Evolutionary conservation across 495 filamentous ascomycete genomes (phyloP).

Genomic region (Polyplosphaeria fusca): DNA sequence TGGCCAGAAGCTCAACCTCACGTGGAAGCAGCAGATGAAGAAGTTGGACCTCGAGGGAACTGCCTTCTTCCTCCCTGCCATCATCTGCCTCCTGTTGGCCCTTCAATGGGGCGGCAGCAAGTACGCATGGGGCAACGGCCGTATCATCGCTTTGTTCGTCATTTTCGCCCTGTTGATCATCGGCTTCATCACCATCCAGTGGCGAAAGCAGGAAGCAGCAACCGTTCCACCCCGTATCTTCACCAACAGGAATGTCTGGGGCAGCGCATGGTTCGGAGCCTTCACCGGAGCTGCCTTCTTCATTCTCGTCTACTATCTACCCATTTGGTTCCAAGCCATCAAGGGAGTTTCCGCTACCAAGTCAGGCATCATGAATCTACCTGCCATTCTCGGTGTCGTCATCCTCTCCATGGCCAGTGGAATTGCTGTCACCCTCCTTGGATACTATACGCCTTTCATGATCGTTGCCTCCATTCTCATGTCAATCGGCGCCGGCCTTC

Average conservation of each 20-base stretch:
- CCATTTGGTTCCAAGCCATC: conserved; percentile 74
- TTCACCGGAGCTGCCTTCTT: conserved; percentile 41
- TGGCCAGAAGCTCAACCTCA: conserved; percentile 15
- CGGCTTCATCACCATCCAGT: conserved; percentile 48
- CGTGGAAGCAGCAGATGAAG: conserved; percentile 29
- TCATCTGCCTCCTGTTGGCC: conserved; percentile 56
- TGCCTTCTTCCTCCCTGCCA: conserved; percentile 49
- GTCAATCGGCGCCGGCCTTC: conserved; percentile 59
- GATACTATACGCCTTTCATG: conserved; percentile 67
- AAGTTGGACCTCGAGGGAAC: conserved; percentile 43
- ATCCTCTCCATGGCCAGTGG: conserved; percentile 50
- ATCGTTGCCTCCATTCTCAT: conserved; percentile 52
- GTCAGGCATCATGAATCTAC: conserved; percentile 60
- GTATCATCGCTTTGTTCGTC: conserved; percentile 54
- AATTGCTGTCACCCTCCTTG: conserved; percentile 50
- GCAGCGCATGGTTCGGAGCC: conserved; percentile 33
- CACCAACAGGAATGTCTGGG: conserved; percentile 39
- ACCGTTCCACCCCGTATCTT: conserved; percentile 43
- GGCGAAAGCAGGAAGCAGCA: conserved; percentile 42
- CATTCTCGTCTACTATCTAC: conserved; percentile 38
- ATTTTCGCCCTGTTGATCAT: conserved; percentile 47
- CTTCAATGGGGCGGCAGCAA: conserved; percentile 59
- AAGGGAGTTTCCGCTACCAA: conserved; percentile 55
- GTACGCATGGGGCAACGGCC: conserved; percentile 53
- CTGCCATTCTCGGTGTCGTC: conserved; percentile 50